phyloP scores from a whole-genome alignment of 306 rosid genomes.

The Sicyos baderoa region DNA sequence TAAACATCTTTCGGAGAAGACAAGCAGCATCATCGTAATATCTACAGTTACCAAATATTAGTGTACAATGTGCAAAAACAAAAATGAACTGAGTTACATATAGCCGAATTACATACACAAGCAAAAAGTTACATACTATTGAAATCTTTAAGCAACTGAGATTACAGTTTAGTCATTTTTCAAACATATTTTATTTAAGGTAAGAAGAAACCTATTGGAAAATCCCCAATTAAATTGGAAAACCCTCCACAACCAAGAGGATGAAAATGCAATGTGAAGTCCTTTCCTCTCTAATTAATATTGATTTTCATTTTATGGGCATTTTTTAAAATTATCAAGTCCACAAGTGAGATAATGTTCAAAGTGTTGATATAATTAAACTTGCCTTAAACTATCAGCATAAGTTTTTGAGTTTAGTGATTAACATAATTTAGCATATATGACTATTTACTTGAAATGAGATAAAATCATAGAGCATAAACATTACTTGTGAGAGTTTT shows the following conservation, averaged over 20 bases:
- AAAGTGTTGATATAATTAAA: no score
- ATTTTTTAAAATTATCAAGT: no score
- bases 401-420: no score
- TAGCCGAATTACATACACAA: neutral
- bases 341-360: no score
- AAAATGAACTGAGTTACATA: slow-evolving; percentile 10
- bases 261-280: neutral
- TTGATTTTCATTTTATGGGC: no score
- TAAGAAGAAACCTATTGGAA: neutral
- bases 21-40: slow-evolving; percentile 96
- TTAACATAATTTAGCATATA: neutral
- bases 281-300: no score
- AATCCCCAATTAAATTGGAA: neutral
- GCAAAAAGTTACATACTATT: neutral
- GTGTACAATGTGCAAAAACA: slow-evolving; percentile 20
- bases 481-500: slow-evolving; percentile 86
- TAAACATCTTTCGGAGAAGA: slow-evolving; percentile 82
- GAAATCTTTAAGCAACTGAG: neutral
- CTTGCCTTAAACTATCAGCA: no score
- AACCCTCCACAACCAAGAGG: neutral
- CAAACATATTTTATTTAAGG: neutral
- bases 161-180: neutral
- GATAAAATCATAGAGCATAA: neutral
- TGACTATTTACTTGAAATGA: neutral
- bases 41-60: slow-evolving; percentile 33